Percentiles rank a stretch among this genome's conserved stretches.
Conservation (phyloP, 225 moss, liverwort and hornwort species). For the Lunularia cruciata region DNA sequence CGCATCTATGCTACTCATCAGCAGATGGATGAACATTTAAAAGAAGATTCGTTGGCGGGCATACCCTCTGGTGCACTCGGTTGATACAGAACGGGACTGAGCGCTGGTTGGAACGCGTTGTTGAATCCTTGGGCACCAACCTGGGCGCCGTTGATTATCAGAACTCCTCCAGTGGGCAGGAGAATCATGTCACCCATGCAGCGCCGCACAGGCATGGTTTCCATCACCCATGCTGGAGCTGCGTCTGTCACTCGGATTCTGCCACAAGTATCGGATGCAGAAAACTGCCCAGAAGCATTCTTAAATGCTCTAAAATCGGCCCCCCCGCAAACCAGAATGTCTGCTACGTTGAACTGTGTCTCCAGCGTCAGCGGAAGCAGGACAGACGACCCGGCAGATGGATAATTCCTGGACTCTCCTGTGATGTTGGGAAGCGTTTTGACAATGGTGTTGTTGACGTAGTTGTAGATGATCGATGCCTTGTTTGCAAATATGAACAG, state of each 20-base stretch:
- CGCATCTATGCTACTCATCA: no score
- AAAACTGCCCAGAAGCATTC: slow-evolving; percentile 26
- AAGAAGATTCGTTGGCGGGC: no score
- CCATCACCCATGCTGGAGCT: slow-evolving; percentile 65
- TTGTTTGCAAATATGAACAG: slow-evolving; percentile 69
- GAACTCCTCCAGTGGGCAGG: slow-evolving; percentile 64
- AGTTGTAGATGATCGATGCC: slow-evolving; percentile 62
- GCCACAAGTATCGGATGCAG: slow-evolving; percentile 71
- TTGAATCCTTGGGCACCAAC: slow-evolving; percentile 73
- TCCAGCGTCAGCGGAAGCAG: slow-evolving; percentile 49
- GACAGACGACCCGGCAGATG: slow-evolving; percentile 84
- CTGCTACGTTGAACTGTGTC: slow-evolving; percentile 39
- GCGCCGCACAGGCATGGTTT: slow-evolving; percentile 64
- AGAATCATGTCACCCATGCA: slow-evolving; percentile 91
- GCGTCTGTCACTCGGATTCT: slow-evolving; percentile 58
- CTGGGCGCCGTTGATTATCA: slow-evolving; percentile 82
- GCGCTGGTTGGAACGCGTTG: slow-evolving; percentile 50
- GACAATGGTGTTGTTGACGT: slow-evolving; percentile 48
- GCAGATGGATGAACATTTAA: no score
- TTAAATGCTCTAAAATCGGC: slow-evolving; percentile 54
- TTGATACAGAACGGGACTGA: slow-evolving; percentile 57
- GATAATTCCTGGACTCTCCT: slow-evolving; percentile 76
- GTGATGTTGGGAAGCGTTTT: slow-evolving; percentile 59
- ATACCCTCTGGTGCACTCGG: slow-evolving; percentile 39
- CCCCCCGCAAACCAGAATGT: slow-evolving; percentile 78